A percentile compares a stretch with the other conserved stretches of the same genome.
Conservation (phyloP, 176 grass and related monocot species). For the Microstegium vimineum region DNA sequence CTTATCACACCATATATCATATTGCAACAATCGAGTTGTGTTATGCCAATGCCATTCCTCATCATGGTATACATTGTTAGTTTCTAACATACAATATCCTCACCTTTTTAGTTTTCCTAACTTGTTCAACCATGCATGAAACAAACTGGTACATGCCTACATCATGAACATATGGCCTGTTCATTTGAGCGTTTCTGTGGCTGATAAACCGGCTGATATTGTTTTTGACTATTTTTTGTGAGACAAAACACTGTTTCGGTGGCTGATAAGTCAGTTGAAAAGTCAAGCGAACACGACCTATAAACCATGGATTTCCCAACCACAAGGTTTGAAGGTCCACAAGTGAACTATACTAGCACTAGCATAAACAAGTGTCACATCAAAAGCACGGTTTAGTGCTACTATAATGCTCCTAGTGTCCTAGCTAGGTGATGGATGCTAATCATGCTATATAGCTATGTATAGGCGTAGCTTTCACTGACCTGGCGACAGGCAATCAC, state of each 20-base stretch:
- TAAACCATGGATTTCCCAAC: background rate
- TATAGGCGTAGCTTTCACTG: conserved; percentile 31
- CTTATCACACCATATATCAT: background rate
- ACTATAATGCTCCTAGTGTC: background rate
- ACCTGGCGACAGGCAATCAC: conserved; percentile 19
- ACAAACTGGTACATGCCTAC: too few relatives aligned
- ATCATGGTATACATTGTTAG: background rate
- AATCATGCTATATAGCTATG: too few relatives aligned
- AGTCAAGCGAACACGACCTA: too few relatives aligned
- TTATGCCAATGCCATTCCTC: too few relatives aligned
- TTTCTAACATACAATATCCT: background rate
- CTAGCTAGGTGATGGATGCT: background rate
- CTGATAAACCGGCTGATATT: too few relatives aligned
- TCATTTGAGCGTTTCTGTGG: too few relatives aligned
- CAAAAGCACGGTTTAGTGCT: background rate
- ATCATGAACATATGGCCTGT: too few relatives aligned
- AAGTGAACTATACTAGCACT: background rate
- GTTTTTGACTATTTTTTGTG: too few relatives aligned
- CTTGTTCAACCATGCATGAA: background rate
- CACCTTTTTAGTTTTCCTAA: background rate
- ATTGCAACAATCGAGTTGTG: background rate
- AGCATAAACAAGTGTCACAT: background rate
- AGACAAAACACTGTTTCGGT: too few relatives aligned
- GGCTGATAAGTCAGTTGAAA: too few relatives aligned
- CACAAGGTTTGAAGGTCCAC: background rate